Percentiles rank a stretch among this genome's conserved stretches.
These are phyloP conservation scores for Fusarium miscanthi DNA, from an alignment of 2,329 filamentous ascomycete species.

Conservation along the genomic window DNA sequence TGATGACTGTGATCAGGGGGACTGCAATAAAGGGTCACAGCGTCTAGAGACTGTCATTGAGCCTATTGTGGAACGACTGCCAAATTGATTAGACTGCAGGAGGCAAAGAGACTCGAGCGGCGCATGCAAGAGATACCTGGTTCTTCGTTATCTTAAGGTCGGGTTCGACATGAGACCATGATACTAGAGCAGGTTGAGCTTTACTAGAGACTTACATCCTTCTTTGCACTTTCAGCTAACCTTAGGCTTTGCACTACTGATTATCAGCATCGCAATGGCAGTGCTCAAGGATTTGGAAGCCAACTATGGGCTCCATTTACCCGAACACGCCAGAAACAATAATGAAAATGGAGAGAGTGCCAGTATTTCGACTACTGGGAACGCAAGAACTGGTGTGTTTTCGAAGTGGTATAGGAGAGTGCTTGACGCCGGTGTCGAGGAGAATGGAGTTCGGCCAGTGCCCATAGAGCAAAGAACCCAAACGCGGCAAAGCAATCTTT, in stretches of 20 bases:
- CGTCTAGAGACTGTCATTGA: not conserved
- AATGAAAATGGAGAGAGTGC: not conserved
- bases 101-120: not conserved
- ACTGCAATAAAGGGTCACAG: not conserved
- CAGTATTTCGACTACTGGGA: slow-evolving; percentile 48
- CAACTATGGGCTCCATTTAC: not conserved
- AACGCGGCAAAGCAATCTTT: slow-evolving; percentile 65
- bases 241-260: not conserved
- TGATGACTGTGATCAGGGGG: not conserved
- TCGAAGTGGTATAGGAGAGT: slow-evolving; percentile 56
- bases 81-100: not conserved
- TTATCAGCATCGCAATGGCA: not conserved
- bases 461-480: slow-evolving; percentile 64
- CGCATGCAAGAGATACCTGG: not conserved
- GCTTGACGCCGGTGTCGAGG: slow-evolving; percentile 60
- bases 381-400: slow-evolving; percentile 44
- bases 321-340: not conserved
- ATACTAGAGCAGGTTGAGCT: not conserved
- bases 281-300: slow-evolving; percentile 26
- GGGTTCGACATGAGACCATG: not conserved
- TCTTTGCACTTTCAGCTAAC: not conserved
- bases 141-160: not conserved
- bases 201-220: not conserved
- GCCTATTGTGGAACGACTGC: not conserved
- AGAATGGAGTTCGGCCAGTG: slow-evolving; percentile 67